Evolutionary conservation across 2,329 filamentous ascomycete genomes (phyloP).

Genomic region (Penicillium sp.): DNA sequence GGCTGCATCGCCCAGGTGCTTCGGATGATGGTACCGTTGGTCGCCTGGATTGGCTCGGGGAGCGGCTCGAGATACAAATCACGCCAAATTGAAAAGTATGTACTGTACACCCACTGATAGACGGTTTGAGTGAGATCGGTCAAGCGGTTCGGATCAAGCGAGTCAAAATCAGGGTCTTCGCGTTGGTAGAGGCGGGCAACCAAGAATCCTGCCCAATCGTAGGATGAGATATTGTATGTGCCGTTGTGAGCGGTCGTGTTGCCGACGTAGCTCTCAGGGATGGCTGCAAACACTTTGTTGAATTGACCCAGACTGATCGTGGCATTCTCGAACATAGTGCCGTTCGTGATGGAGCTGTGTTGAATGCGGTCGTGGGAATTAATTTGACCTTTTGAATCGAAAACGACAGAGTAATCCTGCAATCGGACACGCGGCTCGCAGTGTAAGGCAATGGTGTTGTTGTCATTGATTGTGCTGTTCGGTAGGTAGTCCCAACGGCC

Average conservation of each 20-base stretch:
- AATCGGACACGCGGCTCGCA: slow-evolving; percentile 34
- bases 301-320: slow-evolving; percentile 40
- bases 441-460: slow-evolving; percentile 38
- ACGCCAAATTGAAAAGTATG: slow-evolving; percentile 41
- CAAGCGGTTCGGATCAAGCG: slow-evolving; percentile 26
- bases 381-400: slow-evolving; percentile 37
- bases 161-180: slow-evolving; percentile 27
- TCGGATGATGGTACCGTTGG: slow-evolving; percentile 33
- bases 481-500: slow-evolving; percentile 39
- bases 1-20: slow-evolving; percentile 38
- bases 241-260: slow-evolving; percentile 29
- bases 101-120: slow-evolving; percentile 42
- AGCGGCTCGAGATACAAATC: slow-evolving; percentile 36
- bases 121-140: slow-evolving; percentile 33
- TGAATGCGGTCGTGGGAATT: slow-evolving; percentile 18
- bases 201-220: slow-evolving; percentile 42
- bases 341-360: slow-evolving; percentile 26
- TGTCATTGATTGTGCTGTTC: slow-evolving; percentile 23
- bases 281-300: slow-evolving; percentile 41
- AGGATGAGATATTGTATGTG: slow-evolving; percentile 34
- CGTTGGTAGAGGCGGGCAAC: slow-evolving; percentile 38
- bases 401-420: slow-evolving; percentile 30
- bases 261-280: slow-evolving; percentile 37
- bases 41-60: slow-evolving; percentile 19
- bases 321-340: slow-evolving; percentile 38